Evolutionary conservation across 2,329 filamentous ascomycete genomes (phyloP).

Genomic region (Colletotrichum tropicale): DNA sequence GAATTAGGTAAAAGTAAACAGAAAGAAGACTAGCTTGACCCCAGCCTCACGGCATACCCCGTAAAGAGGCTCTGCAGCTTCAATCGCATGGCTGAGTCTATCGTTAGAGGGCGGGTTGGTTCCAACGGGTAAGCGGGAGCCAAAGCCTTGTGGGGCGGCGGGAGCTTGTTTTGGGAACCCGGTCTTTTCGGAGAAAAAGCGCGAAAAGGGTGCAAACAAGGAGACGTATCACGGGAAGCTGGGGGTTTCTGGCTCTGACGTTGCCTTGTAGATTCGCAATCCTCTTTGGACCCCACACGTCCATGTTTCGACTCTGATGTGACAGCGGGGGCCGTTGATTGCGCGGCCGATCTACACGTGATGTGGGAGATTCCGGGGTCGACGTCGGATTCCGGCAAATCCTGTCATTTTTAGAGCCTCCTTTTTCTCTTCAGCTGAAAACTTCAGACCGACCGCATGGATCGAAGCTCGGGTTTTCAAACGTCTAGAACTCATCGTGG

Average conservation of each 20-base stretch:
- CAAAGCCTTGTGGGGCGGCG: background rate
- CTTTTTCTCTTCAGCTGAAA: background rate
- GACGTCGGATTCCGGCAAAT: background rate
- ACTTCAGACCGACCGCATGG: background rate
- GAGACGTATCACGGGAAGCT: background rate
- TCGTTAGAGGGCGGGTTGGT: background rate
- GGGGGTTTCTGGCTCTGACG: slow-evolving; percentile 5
- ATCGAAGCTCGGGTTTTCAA: background rate
- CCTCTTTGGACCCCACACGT: background rate
- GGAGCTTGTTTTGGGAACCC: background rate
- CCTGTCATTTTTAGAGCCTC: background rate
- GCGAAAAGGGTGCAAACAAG: background rate
- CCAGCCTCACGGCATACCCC: background rate
- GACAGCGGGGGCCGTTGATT: background rate
- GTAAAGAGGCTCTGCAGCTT: background rate
- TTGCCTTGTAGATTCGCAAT: background rate
- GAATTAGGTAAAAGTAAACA: background rate
- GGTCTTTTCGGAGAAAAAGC: background rate
- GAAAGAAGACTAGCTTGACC: background rate
- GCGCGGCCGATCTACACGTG: slow-evolving; percentile 7
- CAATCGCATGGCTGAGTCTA: background rate
- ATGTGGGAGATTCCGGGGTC: background rate
- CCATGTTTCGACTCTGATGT: background rate
- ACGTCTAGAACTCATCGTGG: background rate
- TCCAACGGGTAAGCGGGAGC: background rate